Evolutionary conservation across 2,329 filamentous ascomycete species (phyloP), one percentile per base, ranked within the genome.

Genomic region (Venturia carpophila): DNA sequence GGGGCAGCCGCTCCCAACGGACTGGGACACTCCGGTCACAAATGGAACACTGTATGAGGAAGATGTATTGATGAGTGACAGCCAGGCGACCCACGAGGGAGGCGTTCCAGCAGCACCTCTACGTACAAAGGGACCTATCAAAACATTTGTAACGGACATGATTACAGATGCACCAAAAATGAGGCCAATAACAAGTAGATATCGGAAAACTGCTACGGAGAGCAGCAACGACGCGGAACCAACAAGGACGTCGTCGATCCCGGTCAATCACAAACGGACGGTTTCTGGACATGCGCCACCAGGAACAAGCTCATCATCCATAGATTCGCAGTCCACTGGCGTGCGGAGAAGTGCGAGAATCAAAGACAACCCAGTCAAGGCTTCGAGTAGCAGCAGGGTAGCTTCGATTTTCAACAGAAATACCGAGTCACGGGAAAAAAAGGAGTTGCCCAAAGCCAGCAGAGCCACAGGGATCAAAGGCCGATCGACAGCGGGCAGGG

Each of bases 391-490:
- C 42, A 60, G 47, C 37, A 37, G 63, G 21, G 24, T 64, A 34
- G 47, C 47, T 37, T 30, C 43, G 13, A 47, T 64, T 7, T 58
- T 64, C 30, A 56, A 39, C 47, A 64, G 52, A 45, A n/a, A 65
- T 65, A 45, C 30, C 17, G 55, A 47, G 15, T 45, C 83, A 24
- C 80, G 84, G 67, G 83, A 88, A 67, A 82, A 83, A 61, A 81
- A 91, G 71, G 92, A 96, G 71, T 75, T 95, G 71, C 93, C 92
- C 74, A 96, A 92, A 79, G 88, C 89, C 68, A 91, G 88, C 68
- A 91, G 88, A 71, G 89, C 90, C 68, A 89, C 87, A 72, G 88
- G 77, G 75, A 87, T 91, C 74, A 96, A 92, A 79, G 88, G 89
- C 68, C 91, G 88, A 71, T 85, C 89, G 3, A 91, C 84, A 64